A percentile compares a stretch with the other conserved stretches of the same genome.
phyloP scores from a whole-genome alignment of 2,329 filamentous ascomycete genomes.

The Diaporthe eres region DNA sequence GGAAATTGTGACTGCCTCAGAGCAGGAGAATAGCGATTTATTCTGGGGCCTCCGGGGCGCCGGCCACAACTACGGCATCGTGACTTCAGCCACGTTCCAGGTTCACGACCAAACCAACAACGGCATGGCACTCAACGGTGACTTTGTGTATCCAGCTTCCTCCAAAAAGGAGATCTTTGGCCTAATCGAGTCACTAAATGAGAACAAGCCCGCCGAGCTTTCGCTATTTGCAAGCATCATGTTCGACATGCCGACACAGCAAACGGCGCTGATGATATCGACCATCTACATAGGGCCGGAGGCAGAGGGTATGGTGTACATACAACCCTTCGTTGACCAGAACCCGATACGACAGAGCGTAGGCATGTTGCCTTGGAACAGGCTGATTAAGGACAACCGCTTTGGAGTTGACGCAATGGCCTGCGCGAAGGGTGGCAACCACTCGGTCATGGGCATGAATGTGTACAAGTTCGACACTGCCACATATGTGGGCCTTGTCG shows the following conservation, averaged over 20 bases:
- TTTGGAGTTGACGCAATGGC: background rate
- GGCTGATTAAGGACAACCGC: background rate
- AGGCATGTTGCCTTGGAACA: background rate
- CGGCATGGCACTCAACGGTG: background rate
- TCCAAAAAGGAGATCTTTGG: background rate
- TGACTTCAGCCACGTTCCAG: background rate
- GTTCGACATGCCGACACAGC: background rate
- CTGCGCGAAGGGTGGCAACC: background rate
- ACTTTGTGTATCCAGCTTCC: background rate
- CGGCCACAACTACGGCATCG: background rate
- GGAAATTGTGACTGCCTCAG: background rate
- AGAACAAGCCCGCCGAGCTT: background rate
- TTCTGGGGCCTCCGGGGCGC: slow-evolving; percentile 4
- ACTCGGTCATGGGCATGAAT: background rate
- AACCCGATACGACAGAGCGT: background rate
- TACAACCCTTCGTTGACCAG: background rate
- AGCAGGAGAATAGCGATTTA: background rate
- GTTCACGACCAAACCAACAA: background rate
- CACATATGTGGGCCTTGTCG: too few relatives aligned
- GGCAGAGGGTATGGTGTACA: background rate
- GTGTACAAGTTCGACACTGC: too few relatives aligned
- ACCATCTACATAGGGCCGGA: background rate
- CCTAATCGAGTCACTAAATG: background rate
- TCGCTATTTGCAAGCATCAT: background rate
- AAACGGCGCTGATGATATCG: background rate